Evolutionary conservation across 768 basidiomycete species (phyloP), one percentile per base, ranked within the genome.

Genomic region (Leccinum incarnatum): DNA sequence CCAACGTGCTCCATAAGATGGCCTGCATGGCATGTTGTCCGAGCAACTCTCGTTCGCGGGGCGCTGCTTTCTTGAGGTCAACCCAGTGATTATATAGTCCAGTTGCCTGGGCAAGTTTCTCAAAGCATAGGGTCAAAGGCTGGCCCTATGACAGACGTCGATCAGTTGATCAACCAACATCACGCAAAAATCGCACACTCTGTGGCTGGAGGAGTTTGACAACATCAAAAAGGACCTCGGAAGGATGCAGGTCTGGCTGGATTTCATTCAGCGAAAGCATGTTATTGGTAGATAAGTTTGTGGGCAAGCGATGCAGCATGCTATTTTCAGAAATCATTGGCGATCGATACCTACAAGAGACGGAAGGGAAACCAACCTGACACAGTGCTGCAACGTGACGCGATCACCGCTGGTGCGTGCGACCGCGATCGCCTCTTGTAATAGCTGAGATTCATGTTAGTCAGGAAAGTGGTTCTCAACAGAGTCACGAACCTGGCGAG

Each of bases 401-500:
- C 80, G 84, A 70, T 94, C 92, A 34, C 85, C 84, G 30, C 78
- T 82, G 8, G 85, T 86, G 54, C 92, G 83, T 54, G 91, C 82
- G n/a, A 88, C 84, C 47, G 82, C 81, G 59, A 93, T 86, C 2
- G 91, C 92, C 75, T 94, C 92, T 32, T 80, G 76, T 14, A 93
- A 73, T 54, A 88, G 76, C 91, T 94, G 63, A 0, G 55, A 27
- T 50, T 32, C 46, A 19, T 27, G 27, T 62, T 58, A 61, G 60
- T 42, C 14, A 40, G 25, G 11, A 37, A 32, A n/a, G 17, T 5
- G 10, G 58, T 42, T 34, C 34, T 21, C 6, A 32, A 59, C 36
- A 62, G 2, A 27, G 11, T 32, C 23, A 56, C 71, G 23, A 58
- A 88, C 91, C 77, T 89, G 83, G 55, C 83, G 80, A 27, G 87